Evolutionary conservation across 2,329 filamentous ascomycete species (phyloP), one percentile per base, ranked within the genome.

Genomic region (Penicillium rolfsii): DNA sequence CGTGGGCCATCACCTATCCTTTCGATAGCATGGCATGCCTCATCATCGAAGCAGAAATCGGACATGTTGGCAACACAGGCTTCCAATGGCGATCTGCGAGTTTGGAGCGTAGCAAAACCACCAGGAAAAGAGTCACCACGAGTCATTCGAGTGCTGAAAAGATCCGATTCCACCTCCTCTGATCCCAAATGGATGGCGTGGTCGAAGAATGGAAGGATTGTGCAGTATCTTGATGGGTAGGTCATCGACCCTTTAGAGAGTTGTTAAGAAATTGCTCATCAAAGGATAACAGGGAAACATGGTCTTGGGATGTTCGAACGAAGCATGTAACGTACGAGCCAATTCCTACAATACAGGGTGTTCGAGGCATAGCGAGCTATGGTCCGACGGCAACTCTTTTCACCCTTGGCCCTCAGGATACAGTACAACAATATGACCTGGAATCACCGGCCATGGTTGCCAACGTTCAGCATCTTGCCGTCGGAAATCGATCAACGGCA

Each of bases 41-140:
- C 95, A 0, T 97, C 95, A 0, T 90, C 93, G 0, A 91, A 93
- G 67, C 93, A 97, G 76, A 97, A 96, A 78, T 97, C 95, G 0
- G 94, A 98, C 72, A 99, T 99, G 95, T 82, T 99, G 70, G 94
- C 94, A 1, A 91, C 93, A 8, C 94, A 98, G 77, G 95, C 92
- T 3, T 85, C 90, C 55, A 93, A 97, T 73, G 94, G 95, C 22
- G 94, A 99, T 73, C 81, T 99, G 49, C 86, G 93, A 68, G 93
- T 99, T 22, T 99, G 95, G 95, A 99, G 95, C 72, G 90, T 99
- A 57, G 87, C 94, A 22, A 99, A 98, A 77, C 85, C 61, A 81
- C 89, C 74, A 83, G 88, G 74, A 77, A 85, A 69, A 52, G 90
- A 97, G 67, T 84, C 89, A 19, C 93, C 93, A 38, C 94, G 93